Evolutionary conservation across 371 early-diverging fungal genomes (phyloP), one percentile per base, ranked within the genome.

Genomic region (Caulochytrium protostelioides): DNA sequence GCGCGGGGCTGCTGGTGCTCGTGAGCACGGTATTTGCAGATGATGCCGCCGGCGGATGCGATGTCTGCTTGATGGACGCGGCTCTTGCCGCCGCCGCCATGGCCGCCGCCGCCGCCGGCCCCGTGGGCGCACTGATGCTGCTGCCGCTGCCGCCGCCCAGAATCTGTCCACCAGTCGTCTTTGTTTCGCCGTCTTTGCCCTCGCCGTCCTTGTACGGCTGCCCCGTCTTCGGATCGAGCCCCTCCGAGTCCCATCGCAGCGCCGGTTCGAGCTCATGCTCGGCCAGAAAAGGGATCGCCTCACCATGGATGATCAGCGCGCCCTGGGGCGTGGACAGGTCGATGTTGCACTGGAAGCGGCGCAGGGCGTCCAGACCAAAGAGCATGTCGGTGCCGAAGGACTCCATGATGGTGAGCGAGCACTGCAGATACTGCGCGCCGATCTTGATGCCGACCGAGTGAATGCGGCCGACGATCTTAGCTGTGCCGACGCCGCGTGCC

Each of bases 281-380:
- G 7, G 79, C 54, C 35, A 90, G 51, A 53, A 92, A 92, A 16
- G 74, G 74, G 31, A 89, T 76, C 34, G 72, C 73, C 38, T 75
- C 66, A n/a, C 55, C 71, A 38, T 79, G 71, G 52, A 89, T 83
- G 1, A 77, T 56, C 37, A 87, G 52, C 7, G 63, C 70, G 45
- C 86, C 75, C 44, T 72, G 75, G 16, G 26, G 26, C 26, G 26
- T 10, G 9, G 9, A 10, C 32, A 18, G 9, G 9, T 15, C 6
- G 14, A 35, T n/a, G 4, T 38, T 17, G 20, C 53, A 58, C 44
- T 45, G 52, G 42, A 83, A 80, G 16, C 79, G 59, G 44, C 75
- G 78, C 25, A 87, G 63, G 86, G 91, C 90, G 37, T 95, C 95
- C 37, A 95, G 59, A 0, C 95, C 95, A 55, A 95, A 82, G 28